Base-by-base conservation (phyloP, 2,329 filamentous ascomycete species). In the Xylogone sp. region DNA sequence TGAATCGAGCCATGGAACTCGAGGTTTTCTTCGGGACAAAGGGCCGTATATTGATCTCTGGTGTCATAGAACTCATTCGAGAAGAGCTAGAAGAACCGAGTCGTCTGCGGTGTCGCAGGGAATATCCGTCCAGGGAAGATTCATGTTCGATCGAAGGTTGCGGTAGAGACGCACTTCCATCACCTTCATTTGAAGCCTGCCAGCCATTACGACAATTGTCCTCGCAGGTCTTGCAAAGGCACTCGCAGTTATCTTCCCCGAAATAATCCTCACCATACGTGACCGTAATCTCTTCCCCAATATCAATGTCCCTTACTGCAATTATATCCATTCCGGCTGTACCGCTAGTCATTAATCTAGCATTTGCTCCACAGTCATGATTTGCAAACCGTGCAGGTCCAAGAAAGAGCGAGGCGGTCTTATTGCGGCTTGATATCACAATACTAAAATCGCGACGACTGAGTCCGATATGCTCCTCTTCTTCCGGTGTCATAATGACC, bases 191-290 rank as follows among this genome's bases (percentile, higher is more conserved):
- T 13, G 72, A 72, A 0, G 75, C 79, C 34, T 82, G 79, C 95
- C 95, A 99, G 1, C 94, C 94, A 66, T 97, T 97, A 49, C 79
- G 77, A 52, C 82, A 73, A 2, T 77, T 74, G 20, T 79, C 76
- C 70, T 99, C 94, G 68, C 94, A 99, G 0, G 88, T 94, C 60
- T 81, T 79, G 68, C 94, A 99, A 1, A 99, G 75, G 66, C 94
- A 99, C 66, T 99, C 94, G 68, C 91, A 92, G 60, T 99, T 99
- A 66, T 92, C 84, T 43, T 90, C 86, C 2, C 94, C 94, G 71
- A 99, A 99, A 68, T 99, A 99, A 65, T 90, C 91, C 18, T 96
- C 91, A 21, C 93, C 91, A 63, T 99, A 99, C 0, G 87, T 93
- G 0, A 99, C 94, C 0, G 94, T 99, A 53, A 99, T 96, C 68